Conservation (phyloP, 2,329 filamentous ascomycete genomes). For the Cyanodermella asteris region DNA sequence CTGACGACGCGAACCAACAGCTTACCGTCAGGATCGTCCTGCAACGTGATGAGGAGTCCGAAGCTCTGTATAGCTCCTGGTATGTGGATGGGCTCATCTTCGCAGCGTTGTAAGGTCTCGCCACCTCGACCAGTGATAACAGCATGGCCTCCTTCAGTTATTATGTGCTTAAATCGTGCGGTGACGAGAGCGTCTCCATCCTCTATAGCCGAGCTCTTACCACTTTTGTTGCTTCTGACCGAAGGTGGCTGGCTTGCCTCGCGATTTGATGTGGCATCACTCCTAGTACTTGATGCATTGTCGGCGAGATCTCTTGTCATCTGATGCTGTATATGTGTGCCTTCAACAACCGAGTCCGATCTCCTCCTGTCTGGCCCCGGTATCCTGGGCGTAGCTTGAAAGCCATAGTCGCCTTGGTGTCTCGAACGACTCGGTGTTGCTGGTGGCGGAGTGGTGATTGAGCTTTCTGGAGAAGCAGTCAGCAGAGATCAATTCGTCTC, state of each 20-base stretch:
- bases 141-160: constrained; percentile 57
- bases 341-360: constrained; percentile 11
- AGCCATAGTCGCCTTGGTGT: constrained; percentile 1
- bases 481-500: constrained; percentile 1
- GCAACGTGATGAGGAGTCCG: constrained; percentile 51
- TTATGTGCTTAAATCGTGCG: constrained; percentile 54
- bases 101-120: constrained; percentile 52
- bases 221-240: constrained; percentile 3
- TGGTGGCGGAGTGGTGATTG: constrained; percentile 3
- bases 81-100: constrained; percentile 79
- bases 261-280: neutral
- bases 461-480: constrained; percentile 2
- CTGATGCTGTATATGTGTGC: constrained; percentile 7
- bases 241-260: constrained; percentile 11
- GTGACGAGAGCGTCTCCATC: constrained; percentile 35
- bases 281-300: constrained; percentile 8
- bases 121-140: constrained; percentile 62
- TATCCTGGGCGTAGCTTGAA: constrained; percentile 1
- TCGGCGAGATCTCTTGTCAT: constrained; percentile 11
- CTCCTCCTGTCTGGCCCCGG: neutral
- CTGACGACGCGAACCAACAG: constrained; percentile 53
- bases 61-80: constrained; percentile 67
- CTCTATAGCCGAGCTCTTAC: too few relatives aligned
- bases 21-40: constrained; percentile 45
- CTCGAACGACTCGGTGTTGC: too few relatives aligned